Evolutionary conservation across 2,329 filamentous ascomycete genomes (phyloP).

Genomic region (Talaromyces sp.): DNA sequence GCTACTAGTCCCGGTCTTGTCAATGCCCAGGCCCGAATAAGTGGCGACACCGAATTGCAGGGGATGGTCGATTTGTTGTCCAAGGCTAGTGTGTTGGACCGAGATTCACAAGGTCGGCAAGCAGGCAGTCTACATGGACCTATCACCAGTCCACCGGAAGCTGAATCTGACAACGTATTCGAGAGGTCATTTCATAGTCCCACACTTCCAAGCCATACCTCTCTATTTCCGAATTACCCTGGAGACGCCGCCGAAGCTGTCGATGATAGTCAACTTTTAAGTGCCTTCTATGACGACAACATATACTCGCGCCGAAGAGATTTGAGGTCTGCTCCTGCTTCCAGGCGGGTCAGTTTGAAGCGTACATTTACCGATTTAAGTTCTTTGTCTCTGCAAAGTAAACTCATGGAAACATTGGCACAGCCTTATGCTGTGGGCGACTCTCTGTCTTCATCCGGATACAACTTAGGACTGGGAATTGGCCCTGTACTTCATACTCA

Average conservation of each 20-base stretch:
- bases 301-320: slow-evolving; percentile 27
- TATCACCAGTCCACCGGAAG: slow-evolving; percentile 70
- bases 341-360: slow-evolving; percentile 66
- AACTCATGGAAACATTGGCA: slow-evolving; percentile 76
- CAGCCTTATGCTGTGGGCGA: slow-evolving; percentile 68
- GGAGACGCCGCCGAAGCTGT: slow-evolving; percentile 7
- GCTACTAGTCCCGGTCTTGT: slow-evolving; percentile 69
- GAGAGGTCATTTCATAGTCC: slow-evolving; percentile 65
- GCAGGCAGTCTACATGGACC: slow-evolving; percentile 54
- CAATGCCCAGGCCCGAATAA: slow-evolving; percentile 74
- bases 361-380: slow-evolving; percentile 82
- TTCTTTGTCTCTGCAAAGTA: slow-evolving; percentile 69
- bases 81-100: slow-evolving; percentile 70
- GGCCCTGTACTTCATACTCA: slow-evolving; percentile 70
- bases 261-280: slow-evolving; percentile 24
- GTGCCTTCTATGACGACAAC: slow-evolving; percentile 29
- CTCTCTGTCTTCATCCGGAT: slow-evolving; percentile 33
- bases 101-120: slow-evolving; percentile 46
- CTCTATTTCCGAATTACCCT: slow-evolving; percentile 19
- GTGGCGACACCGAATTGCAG: slow-evolving; percentile 80
- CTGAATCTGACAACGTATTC: slow-evolving; percentile 74
- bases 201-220: slow-evolving; percentile 20
- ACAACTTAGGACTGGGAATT: slow-evolving; percentile 37
- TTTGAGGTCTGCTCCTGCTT: slow-evolving; percentile 44
- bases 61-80: slow-evolving; percentile 85